Evolutionary conservation across 2,329 filamentous ascomycete species (phyloP), one percentile per base, ranked within the genome.

Genomic region (Pseudogymnoascus pannorum): DNA sequence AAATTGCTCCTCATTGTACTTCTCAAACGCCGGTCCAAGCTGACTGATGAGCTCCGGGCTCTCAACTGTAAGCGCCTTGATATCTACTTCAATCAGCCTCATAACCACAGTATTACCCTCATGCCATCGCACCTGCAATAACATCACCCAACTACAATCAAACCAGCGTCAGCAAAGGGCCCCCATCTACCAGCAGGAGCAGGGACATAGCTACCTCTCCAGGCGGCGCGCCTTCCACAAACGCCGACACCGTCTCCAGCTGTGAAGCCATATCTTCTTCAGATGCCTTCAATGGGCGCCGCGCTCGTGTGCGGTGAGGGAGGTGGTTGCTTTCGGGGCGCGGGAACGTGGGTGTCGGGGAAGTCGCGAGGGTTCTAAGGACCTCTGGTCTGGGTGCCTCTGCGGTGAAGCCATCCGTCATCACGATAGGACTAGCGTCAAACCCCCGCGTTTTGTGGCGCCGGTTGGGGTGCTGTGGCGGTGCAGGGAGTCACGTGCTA

Each of bases 1-100:
- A 74, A 97, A 89, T 76, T 99, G 94, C 75, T 92, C 88, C 76
- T 99, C 93, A 70, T 97, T 97, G 82, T 99, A 97, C 76, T 89
- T 91, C 76, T 92, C 81, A 74, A 96, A 95, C 0, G 94, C 92
- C 0, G 92, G 89, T 5, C 81, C 83, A 60, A 97, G 87, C 66
- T 89, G 86, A 63, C 85, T 78, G 61, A 92, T 77, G 64, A 94
- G 78, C 61, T 81, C 78, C 36, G 86, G 83, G 42, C 86, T 85
- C 68, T 88, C 85, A 64, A 84, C 79, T 16, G 92, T 91, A 44
- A 99, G 81, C 58, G 86, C 81, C 76, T 96, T 96, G 79, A 99
- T 95, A 73, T 96, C 94, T 95, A 75, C 64, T 57, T 40, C 44
- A 57, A 40, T 35, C 29, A 5, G 48, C 18, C 42, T 33, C 60